Evolutionary conservation across 2,329 filamentous ascomycete species (phyloP), one percentile per base, ranked within the genome.

Genomic region (Trichophyton equinum): DNA sequence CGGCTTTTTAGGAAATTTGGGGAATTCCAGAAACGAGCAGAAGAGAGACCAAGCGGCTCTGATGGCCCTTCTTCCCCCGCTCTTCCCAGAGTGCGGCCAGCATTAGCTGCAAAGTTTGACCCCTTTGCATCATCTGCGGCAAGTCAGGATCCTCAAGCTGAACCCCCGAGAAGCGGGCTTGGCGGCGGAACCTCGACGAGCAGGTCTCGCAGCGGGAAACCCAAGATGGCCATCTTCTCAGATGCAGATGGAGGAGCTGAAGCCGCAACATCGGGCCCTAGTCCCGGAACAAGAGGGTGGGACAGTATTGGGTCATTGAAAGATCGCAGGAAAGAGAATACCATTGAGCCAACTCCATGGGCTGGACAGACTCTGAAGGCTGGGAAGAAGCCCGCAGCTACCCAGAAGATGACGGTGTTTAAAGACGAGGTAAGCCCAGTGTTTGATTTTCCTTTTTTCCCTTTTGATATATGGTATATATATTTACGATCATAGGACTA

Each of bases 401-500:
- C 81, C 60, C 81, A 86, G 60, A 97, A 96, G 79, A 87, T 99
- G 85, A 79, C 86, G 70, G 83, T 99, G 53, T 99, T 96, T 79
- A 92, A 89, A 80, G 94, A 99, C 80, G 80, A 88, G 88, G 94
- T 99, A 87, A 86, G 90, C 81, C 72, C 71, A 40, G 8, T 15
- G n/a, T 67, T 65, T 65, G 65, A 66, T 64, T 46, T 57, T 46
- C 38, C 40, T 44, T 69, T 69, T 64, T 68, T 65, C 67, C 71
- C 67, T 66, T 65, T 65, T 67, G 69, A 67, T 71, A 69, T 73
- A 69, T 73, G 72, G 74, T 67, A 72, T 75, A 79, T 81, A 81
- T 74, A 83, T 94, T 94, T 89, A 94, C 91, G 81, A 85, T 82
- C 80, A 83, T 83, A 96, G 91, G 91, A 96, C 91, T 96, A 96